Base-by-base conservation (phyloP, 2,329 filamentous ascomycete genomes). In the Aspergillus neoniger region DNA sequence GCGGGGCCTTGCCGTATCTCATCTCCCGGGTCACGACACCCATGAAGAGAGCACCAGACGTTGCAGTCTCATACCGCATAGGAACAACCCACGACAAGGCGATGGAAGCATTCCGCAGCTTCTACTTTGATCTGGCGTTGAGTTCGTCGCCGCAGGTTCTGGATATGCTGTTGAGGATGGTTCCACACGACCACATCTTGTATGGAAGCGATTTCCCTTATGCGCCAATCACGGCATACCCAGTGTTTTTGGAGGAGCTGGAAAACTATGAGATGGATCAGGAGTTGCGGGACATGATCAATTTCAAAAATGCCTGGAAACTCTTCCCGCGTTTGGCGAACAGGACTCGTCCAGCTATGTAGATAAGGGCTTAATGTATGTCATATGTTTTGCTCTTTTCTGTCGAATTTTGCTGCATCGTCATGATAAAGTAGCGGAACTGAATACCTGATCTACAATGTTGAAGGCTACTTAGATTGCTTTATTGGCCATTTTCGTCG, bases 1-100 rank as follows among this genome's bases (percentile, higher is more conserved):
- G 81, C 1, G 81, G 81, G 0, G 77, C 79, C 0, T 67, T 83
- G 1, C 80, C 81, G 0, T 80, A 72, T 57, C 63, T 83, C 0
- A 69, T 76, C 15, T 58, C 67, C 1, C 75, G 80, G 0, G 61
- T 71, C 0, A 71, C 75, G 5, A 62, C 50, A 4, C 63, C 63
- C 0, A 52, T 65, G 56, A 28, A 47, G 4, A 60, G 39, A 9
- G 54, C 59, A 2, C 59, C 63, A 4, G 54, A 61, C 2, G 47
- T 65, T 21, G 59, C 59, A 4, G 57, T 43, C 21, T 44, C 43
- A 6, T 51, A 57, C 12, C 36, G 32, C 3, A 50, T 65, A 49
- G 44, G 61, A 6, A 63, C 52, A 5, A 65, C 66, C 0, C 49
- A 68, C 19, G 59, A 62, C 2, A 51, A 64, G 17, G 44, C 56